Evolutionary conservation across 106 monocot genomes (phyloP).

Genomic region (Allium cepa): DNA sequence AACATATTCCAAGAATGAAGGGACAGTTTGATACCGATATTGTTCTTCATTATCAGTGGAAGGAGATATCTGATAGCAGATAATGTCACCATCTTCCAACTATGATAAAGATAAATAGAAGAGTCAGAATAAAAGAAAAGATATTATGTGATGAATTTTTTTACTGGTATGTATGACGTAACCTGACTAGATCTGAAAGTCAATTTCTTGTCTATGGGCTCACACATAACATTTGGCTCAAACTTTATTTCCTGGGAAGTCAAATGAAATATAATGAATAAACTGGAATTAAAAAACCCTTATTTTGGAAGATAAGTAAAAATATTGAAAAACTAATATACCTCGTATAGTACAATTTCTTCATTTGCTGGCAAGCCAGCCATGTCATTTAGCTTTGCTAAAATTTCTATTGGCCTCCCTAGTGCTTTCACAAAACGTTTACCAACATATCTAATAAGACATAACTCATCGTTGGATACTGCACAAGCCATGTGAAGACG

Average conservation of each 20-base stretch:
- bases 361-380: slow-evolving; percentile 74
- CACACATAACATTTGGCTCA: slow-evolving; percentile 97
- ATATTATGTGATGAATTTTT: not conserved
- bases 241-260: slow-evolving; percentile 88
- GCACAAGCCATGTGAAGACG: not conserved
- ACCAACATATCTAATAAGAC: slow-evolving; percentile 62
- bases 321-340: slow-evolving; percentile 8
- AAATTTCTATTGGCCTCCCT: slow-evolving; percentile 77
- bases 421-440: slow-evolving; percentile 74
- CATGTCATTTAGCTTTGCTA: slow-evolving; percentile 85
- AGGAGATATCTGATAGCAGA: slow-evolving; percentile 78
- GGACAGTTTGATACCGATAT: slow-evolving; percentile 65
- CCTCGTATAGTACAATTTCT: slow-evolving; percentile 96
- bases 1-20: slow-evolving; percentile 94
- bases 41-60: slow-evolving; percentile 27
- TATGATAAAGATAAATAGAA: slow-evolving; percentile 10
- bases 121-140: not conserved
- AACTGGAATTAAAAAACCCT: not conserved
- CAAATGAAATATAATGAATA: not conserved
- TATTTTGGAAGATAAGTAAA: not conserved
- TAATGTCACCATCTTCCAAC: slow-evolving; percentile 98
- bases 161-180: slow-evolving; percentile 1
- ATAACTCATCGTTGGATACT: not conserved
- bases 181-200: slow-evolving; percentile 89
- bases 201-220: slow-evolving; percentile 73